phyloP scores from a whole-genome alignment of 345 rosid species.

The Corchorus capsularis region DNA sequence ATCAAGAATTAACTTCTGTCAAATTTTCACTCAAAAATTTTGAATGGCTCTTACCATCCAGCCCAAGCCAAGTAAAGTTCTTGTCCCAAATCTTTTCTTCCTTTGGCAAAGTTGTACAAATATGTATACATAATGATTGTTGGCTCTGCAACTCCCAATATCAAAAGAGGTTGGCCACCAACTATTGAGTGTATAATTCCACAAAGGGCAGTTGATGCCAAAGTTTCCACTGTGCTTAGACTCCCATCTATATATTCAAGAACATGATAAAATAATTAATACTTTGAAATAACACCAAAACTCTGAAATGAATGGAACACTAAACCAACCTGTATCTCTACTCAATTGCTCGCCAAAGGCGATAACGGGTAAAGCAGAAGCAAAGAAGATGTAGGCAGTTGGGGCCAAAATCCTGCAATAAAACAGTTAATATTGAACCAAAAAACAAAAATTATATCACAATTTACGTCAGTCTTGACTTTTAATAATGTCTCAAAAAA shows the following conservation, averaged over 20 bases:
- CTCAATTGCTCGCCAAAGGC: constrained; percentile 88
- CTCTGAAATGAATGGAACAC: constrained; percentile 3
- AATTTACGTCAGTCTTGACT: neutral
- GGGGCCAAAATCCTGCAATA: constrained; percentile 70
- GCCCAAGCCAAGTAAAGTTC: constrained; percentile 80
- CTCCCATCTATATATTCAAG: constrained; percentile 54
- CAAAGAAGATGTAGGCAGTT: constrained; percentile 79
- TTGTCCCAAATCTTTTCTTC: constrained; percentile 54
- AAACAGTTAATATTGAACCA: neutral
- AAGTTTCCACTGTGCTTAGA: constrained; percentile 68
- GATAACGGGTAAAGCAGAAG: constrained; percentile 83
- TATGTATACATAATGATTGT: constrained; percentile 81
- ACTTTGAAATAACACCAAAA: neutral
- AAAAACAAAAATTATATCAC: neutral
- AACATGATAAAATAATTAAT: neutral
- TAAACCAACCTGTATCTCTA: constrained; percentile 64
- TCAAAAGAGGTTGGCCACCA: constrained; percentile 88
- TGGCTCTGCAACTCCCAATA: constrained; percentile 89
- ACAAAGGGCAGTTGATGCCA: constrained; percentile 74
- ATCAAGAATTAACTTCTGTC: neutral
- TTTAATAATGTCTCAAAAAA: neutral
- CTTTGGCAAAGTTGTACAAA: constrained; percentile 72
- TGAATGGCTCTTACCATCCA: constrained; percentile 52
- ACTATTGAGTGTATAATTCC: constrained; percentile 81
- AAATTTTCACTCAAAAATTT: neutral